Base-by-base conservation (phyloP, 139 green algal genomes). In the Coelastrella sp. region DNA sequence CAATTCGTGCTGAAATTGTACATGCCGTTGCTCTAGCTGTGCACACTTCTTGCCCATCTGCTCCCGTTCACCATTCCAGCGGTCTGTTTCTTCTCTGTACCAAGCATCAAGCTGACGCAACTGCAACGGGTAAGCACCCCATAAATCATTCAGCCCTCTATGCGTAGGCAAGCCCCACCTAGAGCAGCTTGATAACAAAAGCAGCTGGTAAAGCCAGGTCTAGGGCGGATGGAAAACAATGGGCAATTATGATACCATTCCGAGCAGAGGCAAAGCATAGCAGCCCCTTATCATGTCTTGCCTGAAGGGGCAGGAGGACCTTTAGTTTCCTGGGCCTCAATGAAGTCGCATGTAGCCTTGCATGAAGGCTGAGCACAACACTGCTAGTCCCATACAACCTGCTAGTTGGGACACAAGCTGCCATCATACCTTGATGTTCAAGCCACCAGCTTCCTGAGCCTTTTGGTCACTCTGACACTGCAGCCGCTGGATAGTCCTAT, bases 391-490 rank as follows among this genome's bases (percentile, higher is more conserved):
- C 65, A 15, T 22, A 15, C 14, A 73, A 15, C 65, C 65, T 73
- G 65, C 65, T 22, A 15, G 15, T 17, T 56, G 11, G 8, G 14
- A 35, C 78, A 84, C 24, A 12, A 63, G 25, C 11, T 20, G 25
- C 24, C 78, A 60, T 15, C 70, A 59, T 57, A 89, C 85, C 72
- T 89, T 89, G 85, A 89, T 89, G n/a, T 82, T 89, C 56, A 89
- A 24, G n/a, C 72, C 72, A 24, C 68, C 85, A 15, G 57, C 56
- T 49, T 89, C 85, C 10, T 75, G 72, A 4, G 22, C 58, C 35
- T 82, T 66, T 7, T 57, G 19, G n/a, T 89, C 85, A 20, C 72
- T 76, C 22, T 82, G 85, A 25, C 57, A 59, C 57, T 82, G 85
- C 85, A 89, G 57, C 72, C 72, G 85, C 58, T 73, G 49, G 19